Evolutionary conservation across 1,139 yeast genomes (phyloP).

Genomic region (Suhomyces chickasaworum): DNA sequence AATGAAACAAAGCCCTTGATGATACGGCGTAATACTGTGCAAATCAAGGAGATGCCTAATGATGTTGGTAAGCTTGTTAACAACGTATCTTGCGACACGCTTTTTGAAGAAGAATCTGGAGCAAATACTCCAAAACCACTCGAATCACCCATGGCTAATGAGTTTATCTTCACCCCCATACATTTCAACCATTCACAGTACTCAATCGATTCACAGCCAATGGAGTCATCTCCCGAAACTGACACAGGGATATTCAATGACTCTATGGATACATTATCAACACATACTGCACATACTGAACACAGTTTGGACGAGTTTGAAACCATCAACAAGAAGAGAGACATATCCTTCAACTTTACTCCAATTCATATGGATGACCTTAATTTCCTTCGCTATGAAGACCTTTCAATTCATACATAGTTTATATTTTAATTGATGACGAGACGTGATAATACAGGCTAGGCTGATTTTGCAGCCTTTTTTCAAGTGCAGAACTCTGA

Average conservation of each 20-base stretch:
- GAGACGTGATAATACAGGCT: not conserved
- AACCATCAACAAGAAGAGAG: slow-evolving; percentile 1
- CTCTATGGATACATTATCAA: slow-evolving; percentile 26
- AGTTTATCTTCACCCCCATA: slow-evolving; percentile 12
- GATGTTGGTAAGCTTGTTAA: slow-evolving; percentile 11
- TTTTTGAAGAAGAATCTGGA: slow-evolving; percentile 5
- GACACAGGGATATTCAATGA: slow-evolving; percentile 20
- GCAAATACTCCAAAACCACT: not conserved
- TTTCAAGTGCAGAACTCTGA: not conserved
- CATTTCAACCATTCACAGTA: slow-evolving; percentile 17
- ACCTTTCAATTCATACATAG: not conserved
- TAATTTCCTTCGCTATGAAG: slow-evolving; percentile 5
- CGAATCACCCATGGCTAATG: slow-evolving; percentile 12
- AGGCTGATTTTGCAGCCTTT: slow-evolving; percentile 2
- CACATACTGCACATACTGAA: slow-evolving; percentile 14
- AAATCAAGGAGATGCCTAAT: slow-evolving; percentile 11
- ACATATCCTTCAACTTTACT: slow-evolving; percentile 7
- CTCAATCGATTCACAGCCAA: slow-evolving; percentile 19
- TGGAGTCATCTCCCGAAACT: slow-evolving; percentile 19
- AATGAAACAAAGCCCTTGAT: slow-evolving; percentile 29
- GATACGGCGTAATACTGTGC: slow-evolving; percentile 14
- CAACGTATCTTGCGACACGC: slow-evolving; percentile 12
- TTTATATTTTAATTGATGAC: slow-evolving; percentile 1
- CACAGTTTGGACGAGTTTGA: slow-evolving; percentile 6
- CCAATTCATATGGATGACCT: slow-evolving; percentile 7